phyloP scores from a whole-genome alignment of 139 green algal genomes.

The Tetradesmus obliquus region DNA sequence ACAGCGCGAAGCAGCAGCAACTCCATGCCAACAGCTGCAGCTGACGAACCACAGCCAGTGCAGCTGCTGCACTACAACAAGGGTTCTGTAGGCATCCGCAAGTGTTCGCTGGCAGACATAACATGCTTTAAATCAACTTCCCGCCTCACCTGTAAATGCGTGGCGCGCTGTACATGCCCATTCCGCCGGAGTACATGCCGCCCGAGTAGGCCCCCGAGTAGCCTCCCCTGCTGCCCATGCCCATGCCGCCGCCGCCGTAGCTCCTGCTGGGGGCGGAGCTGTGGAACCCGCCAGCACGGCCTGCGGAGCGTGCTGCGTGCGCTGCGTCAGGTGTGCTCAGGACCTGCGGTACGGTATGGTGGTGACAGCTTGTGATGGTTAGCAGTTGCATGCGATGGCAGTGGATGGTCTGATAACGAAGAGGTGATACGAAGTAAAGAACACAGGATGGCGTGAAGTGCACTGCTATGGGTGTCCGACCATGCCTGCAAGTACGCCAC shows the following conservation, averaged over 20 bases:
- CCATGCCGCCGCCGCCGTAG: slow-evolving; percentile 24
- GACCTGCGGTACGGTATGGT: neutral
- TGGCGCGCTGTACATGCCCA: neutral
- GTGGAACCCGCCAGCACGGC: slow-evolving; percentile 41
- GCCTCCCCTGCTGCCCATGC: slow-evolving; percentile 9
- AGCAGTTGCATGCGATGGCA: too few relatives aligned
- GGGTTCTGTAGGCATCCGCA: too few relatives aligned
- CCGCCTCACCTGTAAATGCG: neutral
- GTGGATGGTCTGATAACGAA: too few relatives aligned
- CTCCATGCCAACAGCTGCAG: neutral
- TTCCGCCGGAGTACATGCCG: slow-evolving; percentile 12
- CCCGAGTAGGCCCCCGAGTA: slow-evolving; percentile 8
- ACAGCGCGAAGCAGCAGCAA: too few relatives aligned
- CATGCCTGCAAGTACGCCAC: neutral
- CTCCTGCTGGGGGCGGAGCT: neutral
- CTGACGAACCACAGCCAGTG: neutral
- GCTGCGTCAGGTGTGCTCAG: slow-evolving; percentile 8
- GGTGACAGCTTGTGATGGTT: neutral
- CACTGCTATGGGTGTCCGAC: neutral
- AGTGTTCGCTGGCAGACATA: too few relatives aligned
- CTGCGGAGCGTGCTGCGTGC: slow-evolving; percentile 27
- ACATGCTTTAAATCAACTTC: neutral
- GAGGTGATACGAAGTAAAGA: too few relatives aligned
- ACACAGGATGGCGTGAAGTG: neutral
- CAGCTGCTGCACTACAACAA: neutral